phyloP scores from a whole-genome alignment of 2,329 filamentous ascomycete species.

The Scedosporium apiospermum region DNA sequence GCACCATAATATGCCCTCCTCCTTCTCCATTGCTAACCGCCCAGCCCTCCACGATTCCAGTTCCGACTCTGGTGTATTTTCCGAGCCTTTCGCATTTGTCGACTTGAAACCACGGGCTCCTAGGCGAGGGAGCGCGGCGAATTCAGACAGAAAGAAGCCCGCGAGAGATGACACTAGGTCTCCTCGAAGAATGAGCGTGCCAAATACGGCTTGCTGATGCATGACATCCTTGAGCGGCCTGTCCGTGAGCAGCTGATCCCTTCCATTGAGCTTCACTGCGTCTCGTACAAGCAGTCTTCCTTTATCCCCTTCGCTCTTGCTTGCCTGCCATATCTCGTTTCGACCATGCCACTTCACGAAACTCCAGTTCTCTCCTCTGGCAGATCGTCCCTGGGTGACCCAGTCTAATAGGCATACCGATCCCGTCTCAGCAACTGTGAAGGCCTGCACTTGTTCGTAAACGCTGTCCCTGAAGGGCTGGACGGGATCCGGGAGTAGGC shows the following conservation, averaged over 20 bases:
- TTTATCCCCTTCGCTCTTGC: constrained; percentile 21
- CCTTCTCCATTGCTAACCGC: constrained; percentile 49
- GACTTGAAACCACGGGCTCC: constrained; percentile 69
- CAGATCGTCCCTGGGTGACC: constrained; percentile 81
- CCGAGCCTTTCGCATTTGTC: constrained; percentile 37
- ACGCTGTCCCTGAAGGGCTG: constrained; percentile 80
- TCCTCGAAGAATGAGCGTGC: constrained; percentile 76
- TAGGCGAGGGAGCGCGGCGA: constrained; percentile 67
- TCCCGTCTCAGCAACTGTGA: constrained; percentile 47
- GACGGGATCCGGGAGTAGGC: constrained; percentile 79
- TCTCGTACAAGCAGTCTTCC: constrained; percentile 72
- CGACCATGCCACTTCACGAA: constrained; percentile 69
- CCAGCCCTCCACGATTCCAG: constrained; percentile 36
- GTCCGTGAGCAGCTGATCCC: constrained; percentile 28
- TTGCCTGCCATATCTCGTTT: constrained; percentile 70
- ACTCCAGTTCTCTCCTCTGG: constrained; percentile 83
- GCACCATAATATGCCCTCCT: constrained; percentile 65
- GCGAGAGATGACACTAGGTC: constrained; percentile 56
- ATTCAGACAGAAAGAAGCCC: constrained; percentile 70
- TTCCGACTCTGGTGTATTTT: constrained; percentile 21
- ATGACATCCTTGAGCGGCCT: constrained; percentile 51
- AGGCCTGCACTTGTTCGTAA: constrained; percentile 77
- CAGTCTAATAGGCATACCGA: constrained; percentile 82
- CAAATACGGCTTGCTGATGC: constrained; percentile 67
- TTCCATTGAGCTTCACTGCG: constrained; percentile 63